phyloP scores from a whole-genome alignment of 441 rosid species.

The Erysimum cheiri region DNA sequence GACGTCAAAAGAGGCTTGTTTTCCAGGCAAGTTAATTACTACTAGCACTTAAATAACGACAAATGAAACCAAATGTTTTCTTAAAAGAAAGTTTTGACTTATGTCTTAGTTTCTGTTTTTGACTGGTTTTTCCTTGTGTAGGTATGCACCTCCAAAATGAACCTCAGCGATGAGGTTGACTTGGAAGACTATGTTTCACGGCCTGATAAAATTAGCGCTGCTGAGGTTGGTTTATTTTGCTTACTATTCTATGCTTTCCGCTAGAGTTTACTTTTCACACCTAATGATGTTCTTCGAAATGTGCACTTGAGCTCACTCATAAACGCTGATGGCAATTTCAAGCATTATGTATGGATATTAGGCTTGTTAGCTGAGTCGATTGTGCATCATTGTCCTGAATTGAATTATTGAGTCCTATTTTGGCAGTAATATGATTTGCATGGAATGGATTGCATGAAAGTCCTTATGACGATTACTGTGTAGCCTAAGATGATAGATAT shows the following conservation, averaged over 20 bases:
- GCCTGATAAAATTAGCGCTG: slow-evolving; percentile 98
- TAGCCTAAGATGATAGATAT: slow-evolving; percentile 4
- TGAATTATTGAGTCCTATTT: slow-evolving; percentile 4
- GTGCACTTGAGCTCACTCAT: slow-evolving; percentile 23
- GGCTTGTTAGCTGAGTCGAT: slow-evolving; percentile 11
- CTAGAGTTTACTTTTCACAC: slow-evolving; percentile 9
- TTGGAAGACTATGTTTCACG: slow-evolving; percentile 98
- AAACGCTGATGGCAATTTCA: not conserved
- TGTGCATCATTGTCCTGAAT: slow-evolving; percentile 20
- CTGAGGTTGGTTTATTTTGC: slow-evolving; percentile 72
- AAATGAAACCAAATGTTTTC: not conserved
- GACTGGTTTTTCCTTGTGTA: slow-evolving; percentile 39
- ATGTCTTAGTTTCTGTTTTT: not conserved
- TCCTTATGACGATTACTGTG: slow-evolving; percentile 2
- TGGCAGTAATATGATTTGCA: slow-evolving; percentile 14
- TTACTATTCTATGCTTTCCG: slow-evolving; percentile 1
- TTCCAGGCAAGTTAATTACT: slow-evolving; percentile 66
- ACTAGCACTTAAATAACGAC: not conserved
- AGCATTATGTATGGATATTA: slow-evolving; percentile 1
- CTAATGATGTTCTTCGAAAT: slow-evolving; percentile 12
- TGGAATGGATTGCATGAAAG: slow-evolving; percentile 9
- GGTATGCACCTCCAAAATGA: slow-evolving; percentile 99
- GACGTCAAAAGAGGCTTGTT: slow-evolving; percentile 98
- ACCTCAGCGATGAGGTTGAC: slow-evolving; percentile 96
- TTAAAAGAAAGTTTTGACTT: not conserved